These are phyloP conservation scores for Boletus edulis DNA, from an alignment of 768 basidiomycete species.

Conservation along the genomic window DNA sequence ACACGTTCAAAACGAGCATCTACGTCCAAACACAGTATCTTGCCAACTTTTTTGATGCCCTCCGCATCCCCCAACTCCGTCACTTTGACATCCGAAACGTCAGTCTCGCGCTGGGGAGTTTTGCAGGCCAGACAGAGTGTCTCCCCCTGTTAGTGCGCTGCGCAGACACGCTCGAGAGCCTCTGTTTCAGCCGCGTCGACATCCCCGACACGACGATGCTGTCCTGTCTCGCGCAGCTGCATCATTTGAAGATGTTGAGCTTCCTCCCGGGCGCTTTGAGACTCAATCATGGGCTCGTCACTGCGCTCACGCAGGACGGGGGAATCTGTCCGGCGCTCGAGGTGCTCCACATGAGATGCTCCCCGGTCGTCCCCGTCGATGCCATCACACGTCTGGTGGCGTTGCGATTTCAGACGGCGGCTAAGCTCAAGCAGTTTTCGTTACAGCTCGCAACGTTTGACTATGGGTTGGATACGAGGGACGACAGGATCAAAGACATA, in stretches of 20 bases:
- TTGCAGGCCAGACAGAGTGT: slow-evolving; percentile 25
- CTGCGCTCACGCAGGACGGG: slow-evolving; percentile 16
- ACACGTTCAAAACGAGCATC: slow-evolving; percentile 25
- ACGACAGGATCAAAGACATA: slow-evolving; percentile 24
- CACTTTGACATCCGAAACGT: slow-evolving; percentile 29
- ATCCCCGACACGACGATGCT: slow-evolving; percentile 19
- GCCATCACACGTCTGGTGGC: slow-evolving; percentile 22
- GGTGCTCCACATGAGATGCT: slow-evolving; percentile 24
- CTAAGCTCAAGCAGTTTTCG: slow-evolving; percentile 16
- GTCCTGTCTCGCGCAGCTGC: slow-evolving; percentile 21
- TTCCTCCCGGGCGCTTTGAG: slow-evolving; percentile 28
- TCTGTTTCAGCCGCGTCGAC: slow-evolving; percentile 23
- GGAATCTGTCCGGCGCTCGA: slow-evolving; percentile 24
- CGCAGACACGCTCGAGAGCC: slow-evolving; percentile 27
- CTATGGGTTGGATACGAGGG: slow-evolving; percentile 29
- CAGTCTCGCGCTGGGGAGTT: slow-evolving; percentile 27
- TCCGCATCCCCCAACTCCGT: slow-evolving; percentile 24
- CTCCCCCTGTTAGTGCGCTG: slow-evolving; percentile 26
- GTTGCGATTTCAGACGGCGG: slow-evolving; percentile 18
- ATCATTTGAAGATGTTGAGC: slow-evolving; percentile 13
- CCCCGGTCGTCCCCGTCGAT: slow-evolving; percentile 21
- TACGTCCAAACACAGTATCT: slow-evolving; percentile 30
- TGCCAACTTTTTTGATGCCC: slow-evolving; percentile 22
- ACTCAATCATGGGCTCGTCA: slow-evolving; percentile 31
- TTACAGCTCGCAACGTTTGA: slow-evolving; percentile 29